phyloP scores from a whole-genome alignment of 2,329 filamentous ascomycete species.

The Blastomyces parvus region DNA sequence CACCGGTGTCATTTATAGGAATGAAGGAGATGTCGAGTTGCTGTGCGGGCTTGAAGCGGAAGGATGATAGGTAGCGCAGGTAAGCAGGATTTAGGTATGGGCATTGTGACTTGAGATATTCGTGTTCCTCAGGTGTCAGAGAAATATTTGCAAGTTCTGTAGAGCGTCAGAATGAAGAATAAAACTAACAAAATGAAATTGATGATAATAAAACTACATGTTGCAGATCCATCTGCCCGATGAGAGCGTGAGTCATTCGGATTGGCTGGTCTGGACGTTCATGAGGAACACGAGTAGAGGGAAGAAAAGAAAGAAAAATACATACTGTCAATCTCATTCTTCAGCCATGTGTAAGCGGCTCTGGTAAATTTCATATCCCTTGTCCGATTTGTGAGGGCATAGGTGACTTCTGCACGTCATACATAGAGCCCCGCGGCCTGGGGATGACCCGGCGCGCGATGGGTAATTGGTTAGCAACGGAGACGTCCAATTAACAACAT shows the following conservation, averaged over 20 bases:
- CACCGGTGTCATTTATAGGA: slow-evolving; percentile 47
- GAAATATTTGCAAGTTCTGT: slow-evolving; percentile 72
- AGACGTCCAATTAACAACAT: background rate
- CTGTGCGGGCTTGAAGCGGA: slow-evolving; percentile 69
- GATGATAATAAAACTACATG: background rate
- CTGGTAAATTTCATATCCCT: slow-evolving; percentile 84
- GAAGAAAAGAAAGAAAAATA: slow-evolving; percentile 10
- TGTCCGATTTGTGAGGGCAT: slow-evolving; percentile 91
- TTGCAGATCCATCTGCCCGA: background rate
- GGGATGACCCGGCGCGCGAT: background rate
- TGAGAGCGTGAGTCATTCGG: background rate
- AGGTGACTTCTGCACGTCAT: slow-evolving; percentile 58
- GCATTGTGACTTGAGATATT: slow-evolving; percentile 69
- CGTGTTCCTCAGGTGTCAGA: slow-evolving; percentile 67
- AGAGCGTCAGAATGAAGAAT: background rate
- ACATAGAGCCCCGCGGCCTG: background rate
- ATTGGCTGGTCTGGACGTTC: background rate
- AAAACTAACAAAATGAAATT: no score
- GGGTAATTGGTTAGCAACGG: background rate
- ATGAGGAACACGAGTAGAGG: background rate
- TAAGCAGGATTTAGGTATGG: slow-evolving; percentile 70
- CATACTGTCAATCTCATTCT: slow-evolving; percentile 69
- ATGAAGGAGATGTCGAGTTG: slow-evolving; percentile 65
- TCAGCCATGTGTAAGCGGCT: slow-evolving; percentile 73
- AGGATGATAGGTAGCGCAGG: slow-evolving; percentile 69